phyloP scores from a whole-genome alignment of 352 stramenopile species.

The Phytopythium delawarense region DNA sequence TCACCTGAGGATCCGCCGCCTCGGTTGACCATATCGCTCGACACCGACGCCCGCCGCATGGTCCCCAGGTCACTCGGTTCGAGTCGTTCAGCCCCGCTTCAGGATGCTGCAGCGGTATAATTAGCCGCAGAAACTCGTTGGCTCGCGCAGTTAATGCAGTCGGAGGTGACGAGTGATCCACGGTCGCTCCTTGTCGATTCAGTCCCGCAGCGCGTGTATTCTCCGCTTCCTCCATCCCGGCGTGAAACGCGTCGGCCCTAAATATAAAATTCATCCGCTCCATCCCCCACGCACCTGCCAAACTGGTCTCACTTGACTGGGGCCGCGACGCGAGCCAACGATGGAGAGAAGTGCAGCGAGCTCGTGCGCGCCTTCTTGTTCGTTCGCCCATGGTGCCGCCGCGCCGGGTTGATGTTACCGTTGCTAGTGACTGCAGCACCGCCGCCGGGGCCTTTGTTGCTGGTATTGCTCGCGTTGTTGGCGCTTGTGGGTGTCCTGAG shows the following conservation, averaged over 20 bases:
- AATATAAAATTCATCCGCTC: background rate
- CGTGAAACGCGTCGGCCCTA: slow-evolving; percentile 2
- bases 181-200: background rate
- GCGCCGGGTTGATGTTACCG: background rate
- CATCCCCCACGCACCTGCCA: background rate
- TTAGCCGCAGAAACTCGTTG: background rate
- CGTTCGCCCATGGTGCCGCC: background rate
- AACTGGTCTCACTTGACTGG: slow-evolving; percentile 1
- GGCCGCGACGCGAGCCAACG: background rate
- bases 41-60: slow-evolving; percentile 25
- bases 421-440: background rate
- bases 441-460: background rate
- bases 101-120: background rate
- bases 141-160: too few relatives aligned
- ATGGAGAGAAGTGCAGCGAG: slow-evolving; percentile 6
- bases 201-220: background rate
- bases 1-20: background rate
- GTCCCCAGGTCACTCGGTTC: background rate
- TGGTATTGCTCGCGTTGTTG: background rate
- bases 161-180: too few relatives aligned
- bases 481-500: slow-evolving; percentile 11
- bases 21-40: background rate
- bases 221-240: background rate
- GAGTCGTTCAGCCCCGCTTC: background rate
- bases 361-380: slow-evolving; percentile 12